Evolutionary conservation across 176 grass and related monocot genomes (phyloP).

Genomic region (Musa beccarii): DNA sequence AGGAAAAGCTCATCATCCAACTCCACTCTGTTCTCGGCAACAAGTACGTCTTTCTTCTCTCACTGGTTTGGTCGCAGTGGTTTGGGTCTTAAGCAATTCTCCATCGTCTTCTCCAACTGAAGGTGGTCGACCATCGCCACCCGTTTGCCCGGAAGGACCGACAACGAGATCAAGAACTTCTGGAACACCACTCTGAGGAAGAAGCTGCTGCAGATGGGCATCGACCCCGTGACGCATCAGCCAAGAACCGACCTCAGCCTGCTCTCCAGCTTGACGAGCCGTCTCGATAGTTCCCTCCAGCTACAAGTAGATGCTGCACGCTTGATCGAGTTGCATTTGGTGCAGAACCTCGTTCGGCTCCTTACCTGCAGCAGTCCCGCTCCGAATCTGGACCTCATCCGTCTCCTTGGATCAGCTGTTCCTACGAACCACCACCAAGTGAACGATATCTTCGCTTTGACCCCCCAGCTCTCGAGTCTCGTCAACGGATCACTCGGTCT

Average conservation of each 20-base stretch:
- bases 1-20: conserved; percentile 77
- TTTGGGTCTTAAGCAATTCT: neutral
- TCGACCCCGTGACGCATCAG: neutral
- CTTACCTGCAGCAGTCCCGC: neutral
- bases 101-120: neutral
- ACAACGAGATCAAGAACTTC: conserved; percentile 4
- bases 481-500: no score
- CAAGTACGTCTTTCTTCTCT: conserved; percentile 29
- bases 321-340: neutral
- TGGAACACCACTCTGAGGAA: neutral
- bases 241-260: neutral
- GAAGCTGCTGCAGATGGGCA: neutral
- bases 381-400: neutral
- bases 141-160: neutral
- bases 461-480: no score
- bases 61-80: neutral
- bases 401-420: neutral
- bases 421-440: no score
- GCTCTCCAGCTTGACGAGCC: neutral
- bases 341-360: neutral
- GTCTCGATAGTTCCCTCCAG: neutral
- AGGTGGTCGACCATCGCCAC: conserved; percentile 1
- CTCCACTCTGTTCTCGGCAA: conserved; percentile 65
- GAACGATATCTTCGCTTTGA: no score
- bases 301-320: neutral